phyloP scores from a whole-genome alignment of 2,329 filamentous ascomycete genomes.

The Aspergillus udagawae region DNA sequence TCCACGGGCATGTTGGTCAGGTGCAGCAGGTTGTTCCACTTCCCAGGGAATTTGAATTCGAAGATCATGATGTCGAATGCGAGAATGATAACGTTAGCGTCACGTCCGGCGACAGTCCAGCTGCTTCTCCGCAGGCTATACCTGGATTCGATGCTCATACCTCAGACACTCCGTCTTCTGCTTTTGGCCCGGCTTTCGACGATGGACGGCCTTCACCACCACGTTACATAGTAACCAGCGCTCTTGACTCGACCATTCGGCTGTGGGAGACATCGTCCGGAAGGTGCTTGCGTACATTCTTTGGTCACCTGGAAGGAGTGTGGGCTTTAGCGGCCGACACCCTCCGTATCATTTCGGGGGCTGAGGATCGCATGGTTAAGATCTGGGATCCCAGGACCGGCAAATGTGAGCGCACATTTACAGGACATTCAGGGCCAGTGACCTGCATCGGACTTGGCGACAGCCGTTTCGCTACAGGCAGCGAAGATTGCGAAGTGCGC shows the following conservation, averaged over 20 bases:
- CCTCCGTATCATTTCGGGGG: slow-evolving; percentile 79
- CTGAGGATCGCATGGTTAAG: slow-evolving; percentile 93
- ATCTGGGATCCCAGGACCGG: slow-evolving; percentile 91
- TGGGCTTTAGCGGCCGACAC: slow-evolving; percentile 91
- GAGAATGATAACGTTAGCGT: slow-evolving; percentile 53
- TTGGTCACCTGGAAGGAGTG: slow-evolving; percentile 92
- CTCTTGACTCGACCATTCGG: slow-evolving; percentile 84
- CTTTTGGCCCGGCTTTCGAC: slow-evolving; percentile 62
- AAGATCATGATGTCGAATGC: slow-evolving; percentile 60
- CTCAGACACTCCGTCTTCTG: slow-evolving; percentile 43
- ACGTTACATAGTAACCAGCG: slow-evolving; percentile 88
- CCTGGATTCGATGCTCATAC: slow-evolving; percentile 22
- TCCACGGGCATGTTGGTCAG: slow-evolving; percentile 87
- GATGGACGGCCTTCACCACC: slow-evolving; percentile 68
- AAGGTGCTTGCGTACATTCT: slow-evolving; percentile 84
- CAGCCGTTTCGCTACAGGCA: slow-evolving; percentile 81
- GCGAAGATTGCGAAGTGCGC: slow-evolving; percentile 87
- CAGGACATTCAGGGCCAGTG: slow-evolving; percentile 83
- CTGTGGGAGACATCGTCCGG: slow-evolving; percentile 86
- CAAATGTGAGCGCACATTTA: slow-evolving; percentile 87
- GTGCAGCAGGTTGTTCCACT: slow-evolving; percentile 87
- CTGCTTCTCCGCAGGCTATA: slow-evolving; percentile 20
- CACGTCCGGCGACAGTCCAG: slow-evolving; percentile 26
- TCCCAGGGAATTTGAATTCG: slow-evolving; percentile 83
- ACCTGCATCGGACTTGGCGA: slow-evolving; percentile 92